These are phyloP conservation scores for Wakefieldia striispora DNA, from an alignment of 768 basidiomycete genomes.

Conservation along the genomic window DNA sequence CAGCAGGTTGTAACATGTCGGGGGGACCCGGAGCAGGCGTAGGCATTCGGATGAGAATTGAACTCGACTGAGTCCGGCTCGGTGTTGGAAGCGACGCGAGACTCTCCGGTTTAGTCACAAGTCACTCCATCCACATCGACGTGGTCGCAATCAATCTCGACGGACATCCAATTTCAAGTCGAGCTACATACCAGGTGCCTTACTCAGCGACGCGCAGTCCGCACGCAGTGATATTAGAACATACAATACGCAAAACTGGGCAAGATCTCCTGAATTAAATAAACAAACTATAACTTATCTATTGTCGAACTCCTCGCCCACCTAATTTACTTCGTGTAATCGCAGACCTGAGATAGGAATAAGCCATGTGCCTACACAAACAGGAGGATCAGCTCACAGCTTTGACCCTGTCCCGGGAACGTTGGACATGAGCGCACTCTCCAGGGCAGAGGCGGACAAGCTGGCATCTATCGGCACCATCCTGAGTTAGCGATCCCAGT, in stretches of 20 bases:
- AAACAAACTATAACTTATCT: background rate
- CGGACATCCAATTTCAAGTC: too few relatives aligned
- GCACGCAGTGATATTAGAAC: constrained; percentile 6
- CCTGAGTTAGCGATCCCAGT: background rate
- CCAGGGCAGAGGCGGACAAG: constrained; percentile 74
- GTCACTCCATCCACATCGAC: too few relatives aligned
- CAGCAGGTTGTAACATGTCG: too few relatives aligned
- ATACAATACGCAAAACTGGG: background rate
- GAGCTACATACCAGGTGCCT: too few relatives aligned
- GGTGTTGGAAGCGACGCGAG: too few relatives aligned
- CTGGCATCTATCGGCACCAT: constrained; percentile 52
- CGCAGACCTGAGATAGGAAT: constrained; percentile 29
- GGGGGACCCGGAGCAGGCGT: too few relatives aligned
- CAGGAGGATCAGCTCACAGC: constrained; percentile 49
- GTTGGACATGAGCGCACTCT: constrained; percentile 78
- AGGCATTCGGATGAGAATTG: too few relatives aligned
- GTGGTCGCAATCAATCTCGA: too few relatives aligned
- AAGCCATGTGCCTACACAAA: background rate
- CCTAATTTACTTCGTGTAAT: constrained; percentile 33
- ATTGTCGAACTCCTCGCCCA: constrained; percentile 29
- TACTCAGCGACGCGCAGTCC: background rate
- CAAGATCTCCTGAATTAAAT: background rate
- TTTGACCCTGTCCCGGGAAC: constrained; percentile 64
- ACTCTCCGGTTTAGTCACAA: too few relatives aligned
- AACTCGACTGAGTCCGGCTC: too few relatives aligned